Evolutionary conservation across 1,284 basidiomycete species (phyloP).

Genomic region (Heterobasidion annosum): DNA sequence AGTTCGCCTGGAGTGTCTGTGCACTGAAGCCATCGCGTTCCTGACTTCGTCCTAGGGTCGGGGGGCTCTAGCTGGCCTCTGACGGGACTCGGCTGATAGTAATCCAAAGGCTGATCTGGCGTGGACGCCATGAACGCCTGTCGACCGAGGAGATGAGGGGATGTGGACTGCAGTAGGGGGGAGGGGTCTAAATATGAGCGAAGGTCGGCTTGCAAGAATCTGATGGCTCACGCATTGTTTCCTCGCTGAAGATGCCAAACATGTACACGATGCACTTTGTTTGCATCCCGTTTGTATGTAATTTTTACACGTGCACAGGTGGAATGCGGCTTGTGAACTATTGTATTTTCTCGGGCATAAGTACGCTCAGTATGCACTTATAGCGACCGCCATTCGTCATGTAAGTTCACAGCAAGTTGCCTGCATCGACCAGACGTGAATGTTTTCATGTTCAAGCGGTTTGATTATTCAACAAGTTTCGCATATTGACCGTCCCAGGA

Average conservation of each 20-base stretch:
- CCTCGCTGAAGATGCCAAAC: neutral
- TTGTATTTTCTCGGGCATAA: no score
- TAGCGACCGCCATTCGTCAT: no score
- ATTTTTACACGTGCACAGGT: neutral
- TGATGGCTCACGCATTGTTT: neutral
- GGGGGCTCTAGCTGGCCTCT: constrained; percentile 63
- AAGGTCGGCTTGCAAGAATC: neutral
- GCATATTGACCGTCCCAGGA: no score
- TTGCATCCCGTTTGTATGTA: neutral
- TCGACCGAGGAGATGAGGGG: neutral
- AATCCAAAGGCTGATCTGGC: constrained; percentile 30
- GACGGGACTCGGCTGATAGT: constrained; percentile 53
- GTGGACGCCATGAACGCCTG: constrained; percentile 13
- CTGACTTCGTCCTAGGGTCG: constrained; percentile 40
- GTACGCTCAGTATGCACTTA: no score
- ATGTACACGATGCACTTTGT: neutral
- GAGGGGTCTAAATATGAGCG: neutral
- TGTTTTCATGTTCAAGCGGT: no score
- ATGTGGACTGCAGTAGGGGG: neutral
- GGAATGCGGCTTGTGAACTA: no score
- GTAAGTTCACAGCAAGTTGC: no score
- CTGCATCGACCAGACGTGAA: no score
- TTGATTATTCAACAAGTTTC: no score
- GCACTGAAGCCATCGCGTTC: constrained; percentile 64
- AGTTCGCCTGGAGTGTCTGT: constrained; percentile 68